phyloP scores from a whole-genome alignment of 1,284 basidiomycete genomes.

The Cryptococcus amylolentus region DNA sequence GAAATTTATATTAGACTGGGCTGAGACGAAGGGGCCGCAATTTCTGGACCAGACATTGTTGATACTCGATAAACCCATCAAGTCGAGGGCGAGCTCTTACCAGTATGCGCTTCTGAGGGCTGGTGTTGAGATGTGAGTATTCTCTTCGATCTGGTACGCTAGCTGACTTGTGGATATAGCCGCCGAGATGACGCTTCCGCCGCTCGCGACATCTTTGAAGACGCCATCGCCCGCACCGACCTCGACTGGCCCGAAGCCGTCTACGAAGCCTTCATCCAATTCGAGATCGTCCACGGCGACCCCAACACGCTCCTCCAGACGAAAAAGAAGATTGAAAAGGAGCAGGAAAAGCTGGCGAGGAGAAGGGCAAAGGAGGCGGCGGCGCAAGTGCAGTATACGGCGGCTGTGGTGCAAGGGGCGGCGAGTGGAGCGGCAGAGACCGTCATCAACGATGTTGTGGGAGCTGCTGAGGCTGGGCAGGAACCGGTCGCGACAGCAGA shows the following conservation, averaged over 20 bases:
- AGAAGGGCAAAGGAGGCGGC: constrained; percentile 62
- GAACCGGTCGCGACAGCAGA: not conserved
- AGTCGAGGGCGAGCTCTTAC: constrained; percentile 29
- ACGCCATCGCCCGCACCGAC: constrained; percentile 58
- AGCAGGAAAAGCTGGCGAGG: constrained; percentile 61
- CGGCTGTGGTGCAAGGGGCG: constrained; percentile 55
- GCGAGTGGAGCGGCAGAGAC: constrained; percentile 54
- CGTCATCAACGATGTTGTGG: constrained; percentile 4
- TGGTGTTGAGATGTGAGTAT: constrained; percentile 44
- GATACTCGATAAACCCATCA: constrained; percentile 27
- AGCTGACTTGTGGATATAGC: constrained; percentile 41
- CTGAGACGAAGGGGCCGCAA: constrained; percentile 27
- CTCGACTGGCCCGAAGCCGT: constrained; percentile 90
- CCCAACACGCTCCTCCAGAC: constrained; percentile 67
- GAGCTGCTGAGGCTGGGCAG: not conserved
- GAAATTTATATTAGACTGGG: constrained; percentile 67
- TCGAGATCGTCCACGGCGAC: constrained; percentile 79
- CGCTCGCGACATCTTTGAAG: constrained; percentile 64
- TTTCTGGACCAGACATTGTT: constrained; percentile 25
- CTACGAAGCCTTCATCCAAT: constrained; percentile 79
- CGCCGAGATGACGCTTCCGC: constrained; percentile 59
- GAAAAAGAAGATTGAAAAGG: constrained; percentile 63
- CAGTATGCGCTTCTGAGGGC: constrained; percentile 28
- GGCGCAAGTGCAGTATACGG: constrained; percentile 1
- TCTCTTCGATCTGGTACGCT: not conserved